Conservation (phyloP, 2,329 filamentous ascomycete species). For the Cytospora paraplurivora region DNA sequence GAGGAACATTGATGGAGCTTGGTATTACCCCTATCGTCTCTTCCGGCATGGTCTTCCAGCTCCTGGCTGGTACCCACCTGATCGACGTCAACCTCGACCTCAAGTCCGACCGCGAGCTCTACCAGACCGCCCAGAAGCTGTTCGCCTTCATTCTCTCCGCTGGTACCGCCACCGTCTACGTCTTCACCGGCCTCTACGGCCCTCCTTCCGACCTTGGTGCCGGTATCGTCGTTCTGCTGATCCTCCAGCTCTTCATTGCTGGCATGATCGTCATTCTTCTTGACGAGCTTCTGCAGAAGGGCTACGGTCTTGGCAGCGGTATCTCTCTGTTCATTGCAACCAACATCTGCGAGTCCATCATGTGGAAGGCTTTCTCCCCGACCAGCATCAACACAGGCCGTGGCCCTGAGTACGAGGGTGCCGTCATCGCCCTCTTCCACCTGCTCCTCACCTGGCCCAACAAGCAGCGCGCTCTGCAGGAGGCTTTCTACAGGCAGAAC, state of each 20-base stretch:
- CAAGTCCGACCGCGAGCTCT: constrained; percentile 99
- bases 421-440: constrained; percentile 97
- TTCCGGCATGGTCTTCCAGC: constrained; percentile 99
- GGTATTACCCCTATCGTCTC: constrained; percentile 99
- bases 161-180: constrained; percentile 96
- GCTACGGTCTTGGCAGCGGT: constrained; percentile 95
- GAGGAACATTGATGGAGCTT: constrained; percentile 93
- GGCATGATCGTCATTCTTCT: constrained; percentile 99
- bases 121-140: constrained; percentile 99
- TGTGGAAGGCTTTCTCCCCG: constrained; percentile 99
- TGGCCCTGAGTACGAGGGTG: constrained; percentile 98
- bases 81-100: constrained; percentile 99
- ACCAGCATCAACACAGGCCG: constrained; percentile 99
- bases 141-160: constrained; percentile 97
- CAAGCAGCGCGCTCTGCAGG: constrained; percentile 97
- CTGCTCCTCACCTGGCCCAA: constrained; percentile 97
- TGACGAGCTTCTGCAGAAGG: constrained; percentile 98
- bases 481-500: constrained; percentile 99
- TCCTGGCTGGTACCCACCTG: constrained; percentile 97
- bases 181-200: constrained; percentile 97
- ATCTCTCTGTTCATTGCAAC: constrained; percentile 99
- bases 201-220: constrained; percentile 95
- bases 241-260: constrained; percentile 95
- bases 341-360: constrained; percentile 99
- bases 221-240: constrained; percentile 96